phyloP scores from a whole-genome alignment of 139 green algal genomes.

The Desmodesmus armatus region DNA sequence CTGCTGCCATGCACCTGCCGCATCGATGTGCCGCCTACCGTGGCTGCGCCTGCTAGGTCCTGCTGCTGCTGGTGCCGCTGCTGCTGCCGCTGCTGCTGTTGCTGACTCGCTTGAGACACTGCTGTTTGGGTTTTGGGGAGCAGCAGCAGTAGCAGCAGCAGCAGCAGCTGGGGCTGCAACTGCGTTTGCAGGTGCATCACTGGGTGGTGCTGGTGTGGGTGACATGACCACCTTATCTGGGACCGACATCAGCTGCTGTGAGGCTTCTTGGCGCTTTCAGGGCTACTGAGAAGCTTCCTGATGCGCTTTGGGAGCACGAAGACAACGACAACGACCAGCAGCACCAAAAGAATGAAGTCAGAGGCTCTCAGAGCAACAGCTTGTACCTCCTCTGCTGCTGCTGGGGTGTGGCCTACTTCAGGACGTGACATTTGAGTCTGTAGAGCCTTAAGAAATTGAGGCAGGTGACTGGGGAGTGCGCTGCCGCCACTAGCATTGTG shows the following conservation, averaged over 20 bases:
- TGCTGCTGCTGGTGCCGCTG: slow-evolving; percentile 13
- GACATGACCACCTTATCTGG: too few relatives aligned
- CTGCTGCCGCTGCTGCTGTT: background rate
- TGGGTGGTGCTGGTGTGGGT: too few relatives aligned
- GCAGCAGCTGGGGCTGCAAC: too few relatives aligned
- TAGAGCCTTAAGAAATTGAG: too few relatives aligned
- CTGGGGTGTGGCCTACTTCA: background rate
- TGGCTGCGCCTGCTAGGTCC: background rate
- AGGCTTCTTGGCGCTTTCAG: too few relatives aligned
- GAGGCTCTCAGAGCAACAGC: slow-evolving; percentile 34
- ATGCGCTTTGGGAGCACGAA: slow-evolving; percentile 39
- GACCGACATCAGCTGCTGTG: too few relatives aligned
- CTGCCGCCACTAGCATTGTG: too few relatives aligned
- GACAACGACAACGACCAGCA: slow-evolving; percentile 41
- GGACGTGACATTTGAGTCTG: background rate
- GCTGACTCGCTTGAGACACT: too few relatives aligned
- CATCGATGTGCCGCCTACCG: slow-evolving; percentile 5
- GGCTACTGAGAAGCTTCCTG: slow-evolving; percentile 1
- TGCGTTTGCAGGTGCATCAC: too few relatives aligned
- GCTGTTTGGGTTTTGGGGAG: too few relatives aligned
- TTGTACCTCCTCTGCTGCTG: background rate
- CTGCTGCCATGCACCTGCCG: slow-evolving; percentile 30
- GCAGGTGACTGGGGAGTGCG: too few relatives aligned
- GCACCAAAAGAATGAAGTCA: slow-evolving; percentile 49
- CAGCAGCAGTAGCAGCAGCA: too few relatives aligned